Conservation (phyloP, 2,329 filamentous ascomycete genomes). For the Fusarium duplospermum region DNA sequence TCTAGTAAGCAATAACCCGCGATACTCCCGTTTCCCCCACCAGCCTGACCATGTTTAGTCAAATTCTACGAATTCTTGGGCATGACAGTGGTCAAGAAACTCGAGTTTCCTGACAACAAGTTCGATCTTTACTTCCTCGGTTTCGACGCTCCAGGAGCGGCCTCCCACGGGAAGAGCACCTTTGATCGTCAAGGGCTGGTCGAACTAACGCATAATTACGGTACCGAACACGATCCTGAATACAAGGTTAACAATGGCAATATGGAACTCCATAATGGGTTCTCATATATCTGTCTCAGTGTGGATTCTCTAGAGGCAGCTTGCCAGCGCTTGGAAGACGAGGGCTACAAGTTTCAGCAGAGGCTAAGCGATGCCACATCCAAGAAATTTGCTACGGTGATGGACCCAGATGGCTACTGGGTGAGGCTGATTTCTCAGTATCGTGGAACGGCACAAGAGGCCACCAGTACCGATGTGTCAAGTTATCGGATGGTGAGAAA, state of each 20-base stretch:
- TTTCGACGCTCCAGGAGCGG: constrained; percentile 81
- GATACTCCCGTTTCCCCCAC: constrained; percentile 25
- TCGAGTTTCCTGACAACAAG: constrained; percentile 86
- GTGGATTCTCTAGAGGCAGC: background rate
- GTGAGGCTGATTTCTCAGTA: no score
- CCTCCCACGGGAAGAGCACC: constrained; percentile 74
- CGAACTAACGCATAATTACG: constrained; percentile 87
- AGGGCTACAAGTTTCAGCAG: background rate
- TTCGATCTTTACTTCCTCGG: constrained; percentile 97
- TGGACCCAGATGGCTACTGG: background rate
- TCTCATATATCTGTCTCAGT: constrained; percentile 83
- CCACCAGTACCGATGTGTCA: no score
- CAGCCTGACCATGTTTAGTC: constrained; percentile 59
- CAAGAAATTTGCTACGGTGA: background rate
- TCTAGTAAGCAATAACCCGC: constrained; percentile 63
- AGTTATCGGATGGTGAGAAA: no score
- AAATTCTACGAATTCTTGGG: constrained; percentile 96
- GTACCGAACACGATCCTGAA: constrained; percentile 84
- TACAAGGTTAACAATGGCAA: constrained; percentile 92
- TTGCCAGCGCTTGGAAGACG: background rate
- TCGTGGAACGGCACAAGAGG: no score
- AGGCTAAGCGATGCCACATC: background rate
- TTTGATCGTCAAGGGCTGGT: constrained; percentile 91
- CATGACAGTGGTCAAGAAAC: constrained; percentile 83
- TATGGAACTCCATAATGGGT: constrained; percentile 82